Conservation (phyloP, 2,329 filamentous ascomycete genomes). For the Venturia oleaginea region DNA sequence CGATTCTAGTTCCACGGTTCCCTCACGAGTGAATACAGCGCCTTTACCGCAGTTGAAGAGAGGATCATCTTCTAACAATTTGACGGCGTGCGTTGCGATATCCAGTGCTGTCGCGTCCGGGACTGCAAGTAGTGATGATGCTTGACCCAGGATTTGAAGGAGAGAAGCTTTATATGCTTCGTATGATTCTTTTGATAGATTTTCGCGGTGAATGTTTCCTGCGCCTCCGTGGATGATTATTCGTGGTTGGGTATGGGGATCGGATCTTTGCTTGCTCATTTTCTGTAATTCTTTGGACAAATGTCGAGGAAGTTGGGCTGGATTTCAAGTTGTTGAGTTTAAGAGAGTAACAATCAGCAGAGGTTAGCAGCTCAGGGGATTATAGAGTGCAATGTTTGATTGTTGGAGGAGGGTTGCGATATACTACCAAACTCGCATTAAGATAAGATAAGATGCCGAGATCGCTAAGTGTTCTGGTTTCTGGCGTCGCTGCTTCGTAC, state of each 20-base stretch:
- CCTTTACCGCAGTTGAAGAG: conserved; percentile 81
- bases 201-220: conserved; percentile 36
- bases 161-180: conserved; percentile 31
- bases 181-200: conserved; percentile 29
- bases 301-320: neutral
- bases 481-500: too few species aligned
- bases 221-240: conserved; percentile 42
- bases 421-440: too few species aligned
- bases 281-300: too few species aligned
- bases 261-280: conserved; percentile 1
- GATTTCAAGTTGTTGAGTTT: neutral
- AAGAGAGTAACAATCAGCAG: neutral
- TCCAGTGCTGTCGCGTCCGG: conserved; percentile 54
- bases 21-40: conserved; percentile 76
- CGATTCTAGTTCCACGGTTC: conserved; percentile 77
- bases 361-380: too few species aligned
- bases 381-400: too few species aligned
- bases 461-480: neutral
- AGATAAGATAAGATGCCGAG: neutral
- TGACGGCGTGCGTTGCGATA: conserved; percentile 65
- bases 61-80: conserved; percentile 65
- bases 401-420: too few species aligned
- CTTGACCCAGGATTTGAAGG: conserved; percentile 24
- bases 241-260: conserved; percentile 23
- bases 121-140: conserved; percentile 23